Evolutionary conservation across 2,329 filamentous ascomycete species (phyloP), one percentile per base, ranked within the genome.

Genomic region (Colletotrichum neosansevieriae): DNA sequence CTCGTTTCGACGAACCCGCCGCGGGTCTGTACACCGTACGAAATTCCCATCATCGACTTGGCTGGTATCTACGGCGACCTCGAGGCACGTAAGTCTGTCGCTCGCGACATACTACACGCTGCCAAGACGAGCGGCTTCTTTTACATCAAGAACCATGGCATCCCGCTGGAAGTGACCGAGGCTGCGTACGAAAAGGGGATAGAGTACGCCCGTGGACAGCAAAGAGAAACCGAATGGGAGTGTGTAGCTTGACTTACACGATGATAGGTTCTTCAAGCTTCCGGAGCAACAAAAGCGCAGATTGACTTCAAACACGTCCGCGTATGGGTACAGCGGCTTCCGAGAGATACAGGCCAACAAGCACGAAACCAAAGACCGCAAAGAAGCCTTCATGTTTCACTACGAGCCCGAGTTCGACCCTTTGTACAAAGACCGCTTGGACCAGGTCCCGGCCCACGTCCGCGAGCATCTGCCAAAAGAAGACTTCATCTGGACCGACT

Each of bases 11-110:
- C 61, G 4, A 69, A 45, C 1, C 77, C 80, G 6, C 80, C 82
- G 2, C 75, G 82, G 15, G 76, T 77, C 24, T 80, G 80, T 24
- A 80, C 77, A 1, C 71, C 75, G 1, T 78, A 76, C 19, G 82
- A 85, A 63, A 84, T 85, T 12, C 83, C 83, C 0, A 73, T 85
- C 40, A 82, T 85, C 50, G 82, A 84, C 60, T 72, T 85, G 6
- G 70, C 76, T 0, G 71, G 73, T 1, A 76, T 81, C 1, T 73
- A 79, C 29, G 77, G 81, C n/a, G 72, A 76, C 3, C 45, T 79
- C 0, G 72, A 77, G 6, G 77, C 77, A 3, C 78, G 81, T 0
- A 78, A 79, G 42, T 69, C 70, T 1, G 72, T 85, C 1, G 83
- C 83, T 0, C 57, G 70, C 3, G 71, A 77, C 12, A 78, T 85